A percentile compares a stretch with the other conserved stretches of the same genome.
phyloP scores from a whole-genome alignment of 495 filamentous ascomycete species.

The Xylaria venustula region DNA sequence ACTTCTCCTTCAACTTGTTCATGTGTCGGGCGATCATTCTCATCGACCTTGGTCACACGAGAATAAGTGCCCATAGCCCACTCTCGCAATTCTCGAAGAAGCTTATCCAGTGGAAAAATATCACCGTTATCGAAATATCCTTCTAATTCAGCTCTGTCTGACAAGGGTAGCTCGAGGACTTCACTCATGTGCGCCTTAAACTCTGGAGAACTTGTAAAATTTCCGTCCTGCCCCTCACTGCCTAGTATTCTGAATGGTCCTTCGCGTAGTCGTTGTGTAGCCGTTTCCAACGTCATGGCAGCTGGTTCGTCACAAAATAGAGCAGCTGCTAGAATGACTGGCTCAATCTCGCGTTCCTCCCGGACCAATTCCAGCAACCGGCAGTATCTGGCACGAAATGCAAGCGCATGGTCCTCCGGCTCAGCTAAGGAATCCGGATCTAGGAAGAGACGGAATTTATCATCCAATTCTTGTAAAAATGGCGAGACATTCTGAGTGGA shows the following conservation, averaged over 20 bases:
- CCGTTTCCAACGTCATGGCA: not conserved
- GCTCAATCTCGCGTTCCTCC: slow-evolving; percentile 2
- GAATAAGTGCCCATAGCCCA: slow-evolving; percentile 21
- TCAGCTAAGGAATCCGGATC: not conserved
- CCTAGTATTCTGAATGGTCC: slow-evolving; percentile 20
- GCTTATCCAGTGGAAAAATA: slow-evolving; percentile 7
- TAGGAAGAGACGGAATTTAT: slow-evolving; percentile 15
- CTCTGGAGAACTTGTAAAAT: not conserved
- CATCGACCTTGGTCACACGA: slow-evolving; percentile 5
- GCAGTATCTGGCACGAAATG: slow-evolving; percentile 21
- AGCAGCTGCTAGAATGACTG: slow-evolving; percentile 12
- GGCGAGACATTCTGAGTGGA: not conserved
- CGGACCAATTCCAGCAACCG: slow-evolving; percentile 13
- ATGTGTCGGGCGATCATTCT: not conserved
- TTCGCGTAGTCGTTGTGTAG: slow-evolving; percentile 8
- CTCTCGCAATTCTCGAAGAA: slow-evolving; percentile 16
- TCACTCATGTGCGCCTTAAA: slow-evolving; percentile 11
- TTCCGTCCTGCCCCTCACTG: slow-evolving; percentile 9
- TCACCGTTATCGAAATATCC: slow-evolving; percentile 12
- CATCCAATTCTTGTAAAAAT: slow-evolving; percentile 23
- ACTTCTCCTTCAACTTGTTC: not conserved
- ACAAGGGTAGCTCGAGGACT: not conserved
- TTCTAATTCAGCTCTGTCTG: slow-evolving; percentile 2
- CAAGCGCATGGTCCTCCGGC: slow-evolving; percentile 7
- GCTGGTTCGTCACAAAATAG: slow-evolving; percentile 19